A percentile compares a stretch with the other conserved stretches of the same genome.
Evolutionary conservation across 179 eudicot genomes (phyloP).

Genomic region (Gypsophila paniculata): DNA sequence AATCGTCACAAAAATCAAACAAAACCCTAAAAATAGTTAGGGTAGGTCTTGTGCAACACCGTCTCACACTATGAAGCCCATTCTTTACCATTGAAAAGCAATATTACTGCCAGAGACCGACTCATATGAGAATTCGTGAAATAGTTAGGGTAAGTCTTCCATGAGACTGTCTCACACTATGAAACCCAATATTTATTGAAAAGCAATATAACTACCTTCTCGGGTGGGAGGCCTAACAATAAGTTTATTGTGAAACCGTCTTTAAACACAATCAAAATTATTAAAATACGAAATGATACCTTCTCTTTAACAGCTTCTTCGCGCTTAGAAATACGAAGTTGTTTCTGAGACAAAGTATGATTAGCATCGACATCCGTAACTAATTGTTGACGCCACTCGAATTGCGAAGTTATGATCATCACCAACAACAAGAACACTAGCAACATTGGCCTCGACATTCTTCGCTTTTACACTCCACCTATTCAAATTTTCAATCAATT

Average conservation of each 20-base stretch:
- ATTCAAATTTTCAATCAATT: neutral
- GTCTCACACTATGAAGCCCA: no score
- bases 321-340: slow-evolving; percentile 29
- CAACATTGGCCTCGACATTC: slow-evolving; percentile 41
- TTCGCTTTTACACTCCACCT: slow-evolving; percentile 6
- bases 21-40: neutral
- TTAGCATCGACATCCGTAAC: slow-evolving; percentile 35
- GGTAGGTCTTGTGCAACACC: no score
- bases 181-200: no score
- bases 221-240: no score
- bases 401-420: slow-evolving; percentile 42
- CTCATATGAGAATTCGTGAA: no score
- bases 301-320: slow-evolving; percentile 47
- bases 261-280: neutral
- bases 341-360: slow-evolving; percentile 27
- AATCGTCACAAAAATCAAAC: neutral
- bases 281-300: slow-evolving; percentile 16
- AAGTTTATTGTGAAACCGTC: no score
- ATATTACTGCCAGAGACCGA: no score
- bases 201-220: no score
- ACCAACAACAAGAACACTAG: slow-evolving; percentile 37
- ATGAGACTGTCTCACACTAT: no score
- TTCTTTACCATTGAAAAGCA: no score
- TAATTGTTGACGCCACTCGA: slow-evolving; percentile 42
- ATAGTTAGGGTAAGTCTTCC: no score